These are phyloP conservation scores for Nothophytophthora sp. DNA, from an alignment of 352 stramenopile genomes.

Conservation along the genomic window DNA sequence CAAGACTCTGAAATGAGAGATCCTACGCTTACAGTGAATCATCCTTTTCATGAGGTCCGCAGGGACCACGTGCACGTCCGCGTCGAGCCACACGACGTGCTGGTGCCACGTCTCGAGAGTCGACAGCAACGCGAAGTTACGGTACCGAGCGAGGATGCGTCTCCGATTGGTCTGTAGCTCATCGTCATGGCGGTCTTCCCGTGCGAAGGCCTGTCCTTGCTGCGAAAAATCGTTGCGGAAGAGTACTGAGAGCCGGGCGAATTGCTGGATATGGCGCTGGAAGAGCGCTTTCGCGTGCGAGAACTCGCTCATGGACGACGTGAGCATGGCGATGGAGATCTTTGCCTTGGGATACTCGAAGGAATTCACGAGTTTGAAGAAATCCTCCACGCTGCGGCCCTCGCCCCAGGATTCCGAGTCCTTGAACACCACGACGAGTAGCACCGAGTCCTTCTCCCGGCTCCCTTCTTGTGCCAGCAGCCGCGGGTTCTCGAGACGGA, in stretches of 20 bases:
- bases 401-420: conserved; percentile 29
- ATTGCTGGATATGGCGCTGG: conserved; percentile 9
- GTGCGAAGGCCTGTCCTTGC: conserved; percentile 5
- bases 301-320: conserved; percentile 31
- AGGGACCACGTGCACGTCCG: conserved; percentile 31
- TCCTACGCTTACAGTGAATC: conserved; percentile 16
- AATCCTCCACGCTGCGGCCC: conserved; percentile 11
- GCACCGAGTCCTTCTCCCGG: conserved; percentile 13
- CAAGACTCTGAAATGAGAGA: background rate
- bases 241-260: conserved; percentile 23
- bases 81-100: conserved; percentile 41
- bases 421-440: conserved; percentile 20
- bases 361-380: conserved; percentile 24
- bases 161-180: conserved; percentile 26
- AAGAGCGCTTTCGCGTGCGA: conserved; percentile 6
- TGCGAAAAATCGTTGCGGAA: conserved; percentile 36
- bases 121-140: conserved; percentile 36
- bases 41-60: conserved; percentile 29
- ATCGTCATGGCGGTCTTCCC: conserved; percentile 27
- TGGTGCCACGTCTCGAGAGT: conserved; percentile 37
- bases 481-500: conserved; percentile 3
- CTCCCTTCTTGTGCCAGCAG: conserved; percentile 2
- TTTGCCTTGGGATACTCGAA: conserved; percentile 31
- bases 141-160: conserved; percentile 40
- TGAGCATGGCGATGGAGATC: conserved; percentile 34